Conservation (phyloP, 345 rosid genomes). For the Xanthoceras sorbifolium region DNA sequence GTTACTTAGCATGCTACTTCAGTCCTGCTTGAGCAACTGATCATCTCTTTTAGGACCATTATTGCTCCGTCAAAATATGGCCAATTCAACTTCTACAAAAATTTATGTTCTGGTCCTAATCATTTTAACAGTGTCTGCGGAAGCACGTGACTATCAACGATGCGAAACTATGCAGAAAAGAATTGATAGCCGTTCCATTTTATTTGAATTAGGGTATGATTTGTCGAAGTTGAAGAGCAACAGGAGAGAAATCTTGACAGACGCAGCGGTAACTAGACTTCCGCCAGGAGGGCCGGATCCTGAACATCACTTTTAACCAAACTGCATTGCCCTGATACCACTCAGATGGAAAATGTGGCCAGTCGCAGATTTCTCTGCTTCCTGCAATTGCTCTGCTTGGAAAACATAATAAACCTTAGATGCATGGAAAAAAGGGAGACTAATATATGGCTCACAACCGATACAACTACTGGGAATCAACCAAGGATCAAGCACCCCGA, state of each 20-base stretch:
- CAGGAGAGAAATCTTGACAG: slow-evolving; percentile 8
- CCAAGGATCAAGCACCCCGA: too few species aligned
- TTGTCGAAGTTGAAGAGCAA: slow-evolving; percentile 16
- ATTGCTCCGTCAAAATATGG: slow-evolving; percentile 16
- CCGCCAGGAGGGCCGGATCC: slow-evolving; percentile 46
- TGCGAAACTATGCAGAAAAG: slow-evolving; percentile 17
- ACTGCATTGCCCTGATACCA: slow-evolving; percentile 16
- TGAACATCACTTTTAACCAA: slow-evolving; percentile 29
- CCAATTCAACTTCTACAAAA: slow-evolving; percentile 10
- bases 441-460: too few species aligned
- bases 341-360: not conserved
- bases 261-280: slow-evolving; percentile 11
- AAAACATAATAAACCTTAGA: not conserved
- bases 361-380: not conserved
- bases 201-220: slow-evolving; percentile 23
- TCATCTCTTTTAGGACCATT: not conserved
- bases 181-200: slow-evolving; percentile 24
- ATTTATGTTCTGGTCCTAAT: slow-evolving; percentile 29
- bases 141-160: slow-evolving; percentile 20
- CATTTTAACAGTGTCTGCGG: slow-evolving; percentile 15
- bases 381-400: not conserved
- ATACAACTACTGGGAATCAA: too few species aligned
- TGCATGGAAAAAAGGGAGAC: not conserved
- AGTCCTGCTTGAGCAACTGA: not conserved
- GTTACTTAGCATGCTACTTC: not conserved